phyloP scores from a whole-genome alignment of 495 filamentous ascomycete species.

The Xanthoparmelia taractica region DNA sequence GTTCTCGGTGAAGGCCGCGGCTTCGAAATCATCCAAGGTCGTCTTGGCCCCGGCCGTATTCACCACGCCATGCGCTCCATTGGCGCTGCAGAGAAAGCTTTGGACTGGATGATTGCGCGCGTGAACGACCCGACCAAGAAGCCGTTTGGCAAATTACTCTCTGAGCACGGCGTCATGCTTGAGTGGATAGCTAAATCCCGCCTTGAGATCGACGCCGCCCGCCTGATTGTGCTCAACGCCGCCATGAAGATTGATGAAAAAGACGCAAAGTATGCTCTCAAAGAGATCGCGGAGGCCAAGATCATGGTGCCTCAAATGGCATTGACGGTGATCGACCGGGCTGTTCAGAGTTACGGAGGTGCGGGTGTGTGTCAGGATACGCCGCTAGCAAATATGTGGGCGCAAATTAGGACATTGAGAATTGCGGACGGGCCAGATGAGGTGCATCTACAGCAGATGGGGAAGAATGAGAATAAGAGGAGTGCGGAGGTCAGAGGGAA shows the following conservation, averaged over 20 bases:
- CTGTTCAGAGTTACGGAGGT: slow-evolving; percentile 78
- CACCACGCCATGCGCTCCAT: slow-evolving; percentile 92
- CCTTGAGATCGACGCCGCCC: slow-evolving; percentile 82
- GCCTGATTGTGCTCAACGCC: slow-evolving; percentile 79
- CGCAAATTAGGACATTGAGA: slow-evolving; percentile 68
- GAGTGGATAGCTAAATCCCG: slow-evolving; percentile 89
- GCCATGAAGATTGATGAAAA: slow-evolving; percentile 81
- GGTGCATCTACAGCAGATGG: slow-evolving; percentile 88
- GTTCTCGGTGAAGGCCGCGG: slow-evolving; percentile 84
- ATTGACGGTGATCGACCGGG: slow-evolving; percentile 74
- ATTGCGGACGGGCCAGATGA: slow-evolving; percentile 91
- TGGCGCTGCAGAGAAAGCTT: slow-evolving; percentile 73
- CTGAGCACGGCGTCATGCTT: slow-evolving; percentile 80
- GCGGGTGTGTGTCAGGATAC: slow-evolving; percentile 87
- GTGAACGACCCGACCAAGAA: slow-evolving; percentile 83
- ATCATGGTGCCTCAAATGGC: slow-evolving; percentile 72
- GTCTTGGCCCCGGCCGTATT: slow-evolving; percentile 84
- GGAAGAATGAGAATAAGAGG: slow-evolving; percentile 70
- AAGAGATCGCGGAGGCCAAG: slow-evolving; percentile 83
- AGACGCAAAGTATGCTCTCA: slow-evolving; percentile 70
- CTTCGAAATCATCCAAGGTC: slow-evolving; percentile 95
- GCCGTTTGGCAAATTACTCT: slow-evolving; percentile 72
- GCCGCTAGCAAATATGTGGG: slow-evolving; percentile 81
- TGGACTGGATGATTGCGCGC: slow-evolving; percentile 82
- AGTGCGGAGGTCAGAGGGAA: slow-evolving; percentile 54